phyloP scores from a whole-genome alignment of 768 basidiomycete species.

The Trametes punicea region DNA sequence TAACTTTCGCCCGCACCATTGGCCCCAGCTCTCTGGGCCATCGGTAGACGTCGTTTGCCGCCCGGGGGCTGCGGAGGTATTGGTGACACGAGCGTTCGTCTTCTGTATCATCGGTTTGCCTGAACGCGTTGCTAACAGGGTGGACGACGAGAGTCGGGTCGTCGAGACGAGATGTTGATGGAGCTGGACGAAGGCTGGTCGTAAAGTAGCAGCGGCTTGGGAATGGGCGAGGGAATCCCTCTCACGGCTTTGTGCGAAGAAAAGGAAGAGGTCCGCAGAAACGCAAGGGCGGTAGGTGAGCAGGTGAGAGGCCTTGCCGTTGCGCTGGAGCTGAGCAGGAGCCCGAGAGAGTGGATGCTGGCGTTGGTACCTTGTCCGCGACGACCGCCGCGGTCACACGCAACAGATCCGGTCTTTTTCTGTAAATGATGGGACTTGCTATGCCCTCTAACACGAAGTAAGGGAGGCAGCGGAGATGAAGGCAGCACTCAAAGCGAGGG shows the following conservation, averaged over 20 bases:
- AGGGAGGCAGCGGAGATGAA: neutral
- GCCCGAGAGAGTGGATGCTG: slow-evolving; percentile 15
- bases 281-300: slow-evolving; percentile 2
- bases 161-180: slow-evolving; percentile 8
- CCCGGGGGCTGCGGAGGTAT: slow-evolving; percentile 22
- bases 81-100: slow-evolving; percentile 45
- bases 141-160: slow-evolving; percentile 9
- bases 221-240: slow-evolving; percentile 14
- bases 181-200: slow-evolving; percentile 8
- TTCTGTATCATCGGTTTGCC: slow-evolving; percentile 61
- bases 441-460: neutral
- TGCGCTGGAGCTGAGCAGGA: slow-evolving; percentile 10
- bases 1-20: slow-evolving; percentile 64
- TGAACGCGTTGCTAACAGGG: neutral
- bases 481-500: neutral
- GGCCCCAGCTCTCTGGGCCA: slow-evolving; percentile 63
- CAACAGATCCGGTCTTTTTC: neutral
- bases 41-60: slow-evolving; percentile 32
- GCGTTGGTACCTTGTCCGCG: neutral
- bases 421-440: too few relatives aligned
- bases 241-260: slow-evolving; percentile 16
- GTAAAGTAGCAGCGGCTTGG: slow-evolving; percentile 20
- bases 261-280: neutral
- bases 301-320: slow-evolving; percentile 17
- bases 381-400: neutral